Percentiles rank a stretch among this genome's conserved stretches.
Conservation (phyloP, 2,329 filamentous ascomycete species). For the Fusarium phyllophilum region DNA sequence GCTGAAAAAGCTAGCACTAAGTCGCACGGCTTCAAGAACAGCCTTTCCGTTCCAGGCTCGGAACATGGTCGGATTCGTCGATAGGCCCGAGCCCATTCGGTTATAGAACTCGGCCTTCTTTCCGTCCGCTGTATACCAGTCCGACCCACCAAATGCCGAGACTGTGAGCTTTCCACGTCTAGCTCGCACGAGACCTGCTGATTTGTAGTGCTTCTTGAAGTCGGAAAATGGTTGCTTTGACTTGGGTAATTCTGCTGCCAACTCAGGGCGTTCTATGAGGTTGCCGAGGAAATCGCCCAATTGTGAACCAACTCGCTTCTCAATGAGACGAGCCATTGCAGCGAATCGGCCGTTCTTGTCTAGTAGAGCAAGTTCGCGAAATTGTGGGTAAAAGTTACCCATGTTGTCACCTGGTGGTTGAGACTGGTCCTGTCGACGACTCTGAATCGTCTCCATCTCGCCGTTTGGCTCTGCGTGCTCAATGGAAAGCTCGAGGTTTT, state of each 20-base stretch:
- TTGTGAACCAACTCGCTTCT: slow-evolving; percentile 5
- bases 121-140: slow-evolving; percentile 22
- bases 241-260: neutral
- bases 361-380: neutral
- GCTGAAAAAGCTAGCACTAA: slow-evolving; percentile 26
- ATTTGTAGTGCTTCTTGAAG: slow-evolving; percentile 4
- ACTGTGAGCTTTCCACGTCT: slow-evolving; percentile 19
- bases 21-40: slow-evolving; percentile 13
- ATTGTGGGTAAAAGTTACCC: slow-evolving; percentile 15
- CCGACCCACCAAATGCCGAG: slow-evolving; percentile 25
- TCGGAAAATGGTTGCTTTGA: slow-evolving; percentile 1
- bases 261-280: slow-evolving; percentile 6
- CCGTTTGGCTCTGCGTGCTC: slow-evolving; percentile 13
- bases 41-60: slow-evolving; percentile 31
- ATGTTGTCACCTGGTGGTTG: slow-evolving; percentile 1
- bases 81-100: slow-evolving; percentile 25
- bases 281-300: slow-evolving; percentile 8
- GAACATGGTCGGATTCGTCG: slow-evolving; percentile 31
- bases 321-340: slow-evolving; percentile 11
- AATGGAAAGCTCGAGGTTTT: slow-evolving; percentile 13
- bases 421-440: slow-evolving; percentile 9
- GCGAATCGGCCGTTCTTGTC: slow-evolving; percentile 7
- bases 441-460: slow-evolving; percentile 16
- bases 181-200: slow-evolving; percentile 9
- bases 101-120: slow-evolving; percentile 28